Evolutionary conservation across 23 red algal species (phyloP).

Genomic region (Gracilaria gracilis): DNA sequence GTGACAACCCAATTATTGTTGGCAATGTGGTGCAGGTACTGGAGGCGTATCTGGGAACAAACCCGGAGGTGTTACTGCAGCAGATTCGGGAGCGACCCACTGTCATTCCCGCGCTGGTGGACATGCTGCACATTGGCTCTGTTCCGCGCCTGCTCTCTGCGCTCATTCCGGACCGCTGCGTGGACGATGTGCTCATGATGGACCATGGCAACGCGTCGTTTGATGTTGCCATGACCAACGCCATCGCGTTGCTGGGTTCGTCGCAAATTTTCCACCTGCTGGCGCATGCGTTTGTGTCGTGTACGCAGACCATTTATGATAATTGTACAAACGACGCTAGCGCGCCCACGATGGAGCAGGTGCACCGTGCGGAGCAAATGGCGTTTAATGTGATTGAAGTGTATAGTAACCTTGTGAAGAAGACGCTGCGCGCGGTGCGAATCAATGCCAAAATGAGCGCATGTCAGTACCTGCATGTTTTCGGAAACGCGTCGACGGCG

Average conservation of each 20-base stretch:
- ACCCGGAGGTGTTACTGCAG: constrained; percentile 30
- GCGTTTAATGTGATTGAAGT: constrained; percentile 44
- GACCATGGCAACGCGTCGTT: constrained; percentile 47
- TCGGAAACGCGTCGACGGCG: background rate
- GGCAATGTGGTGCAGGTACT: constrained; percentile 51
- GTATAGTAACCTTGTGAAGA: constrained; percentile 25
- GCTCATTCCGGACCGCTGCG: constrained; percentile 38
- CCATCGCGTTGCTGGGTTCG: background rate
- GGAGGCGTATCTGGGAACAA: constrained; percentile 45
- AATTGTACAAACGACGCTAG: background rate
- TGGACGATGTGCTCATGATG: constrained; percentile 33
- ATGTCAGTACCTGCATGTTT: constrained; percentile 17
- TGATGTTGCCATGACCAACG: constrained; percentile 33
- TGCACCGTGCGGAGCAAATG: constrained; percentile 19
- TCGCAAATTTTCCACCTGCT: constrained; percentile 14
- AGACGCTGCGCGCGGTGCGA: constrained; percentile 47
- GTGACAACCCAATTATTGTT: constrained; percentile 40
- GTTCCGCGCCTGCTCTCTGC: constrained; percentile 17
- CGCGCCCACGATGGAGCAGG: background rate
- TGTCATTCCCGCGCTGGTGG: constrained; percentile 38
- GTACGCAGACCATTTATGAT: constrained; percentile 43
- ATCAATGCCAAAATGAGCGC: background rate
- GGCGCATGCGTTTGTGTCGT: constrained; percentile 35
- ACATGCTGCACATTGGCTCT: constrained; percentile 41
- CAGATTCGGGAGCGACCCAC: constrained; percentile 30